These are phyloP conservation scores for Keithomyces neogunnii DNA, from an alignment of 2,329 filamentous ascomycete species.

Conservation along the genomic window DNA sequence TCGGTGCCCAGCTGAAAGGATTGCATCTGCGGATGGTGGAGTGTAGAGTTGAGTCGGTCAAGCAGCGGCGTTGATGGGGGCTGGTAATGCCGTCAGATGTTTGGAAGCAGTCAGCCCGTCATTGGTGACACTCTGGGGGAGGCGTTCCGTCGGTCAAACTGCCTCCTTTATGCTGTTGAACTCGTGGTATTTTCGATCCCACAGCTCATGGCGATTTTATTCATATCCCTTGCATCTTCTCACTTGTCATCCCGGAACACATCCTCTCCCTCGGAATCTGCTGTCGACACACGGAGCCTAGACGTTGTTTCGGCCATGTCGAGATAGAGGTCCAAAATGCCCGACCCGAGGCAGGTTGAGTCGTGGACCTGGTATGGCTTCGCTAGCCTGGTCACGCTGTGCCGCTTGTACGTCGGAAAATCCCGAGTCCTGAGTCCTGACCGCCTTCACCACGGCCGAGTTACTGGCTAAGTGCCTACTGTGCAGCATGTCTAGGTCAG, in stretches of 20 bases:
- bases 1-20: neutral
- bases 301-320: neutral
- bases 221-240: too few relatives aligned
- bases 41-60: neutral
- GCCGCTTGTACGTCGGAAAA: neutral
- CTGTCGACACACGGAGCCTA: too few relatives aligned
- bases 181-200: too few relatives aligned
- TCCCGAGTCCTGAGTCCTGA: neutral
- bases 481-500: slow-evolving; percentile 2
- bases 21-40: neutral
- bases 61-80: too few relatives aligned
- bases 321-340: neutral
- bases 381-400: slow-evolving; percentile 3
- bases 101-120: too few relatives aligned
- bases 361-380: slow-evolving; percentile 7
- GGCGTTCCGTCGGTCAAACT: too few relatives aligned
- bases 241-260: too few relatives aligned
- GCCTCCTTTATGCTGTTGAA: too few relatives aligned
- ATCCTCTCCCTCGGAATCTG: too few relatives aligned
- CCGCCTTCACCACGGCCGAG: neutral
- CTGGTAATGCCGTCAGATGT: too few relatives aligned
- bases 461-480: neutral
- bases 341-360: slow-evolving; percentile 1
- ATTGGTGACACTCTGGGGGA: too few relatives aligned
- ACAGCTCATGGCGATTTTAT: too few relatives aligned